These are phyloP conservation scores for Perkinsus marinus DNA, from an alignment of 169 alveolate species.

Conservation along the genomic window DNA sequence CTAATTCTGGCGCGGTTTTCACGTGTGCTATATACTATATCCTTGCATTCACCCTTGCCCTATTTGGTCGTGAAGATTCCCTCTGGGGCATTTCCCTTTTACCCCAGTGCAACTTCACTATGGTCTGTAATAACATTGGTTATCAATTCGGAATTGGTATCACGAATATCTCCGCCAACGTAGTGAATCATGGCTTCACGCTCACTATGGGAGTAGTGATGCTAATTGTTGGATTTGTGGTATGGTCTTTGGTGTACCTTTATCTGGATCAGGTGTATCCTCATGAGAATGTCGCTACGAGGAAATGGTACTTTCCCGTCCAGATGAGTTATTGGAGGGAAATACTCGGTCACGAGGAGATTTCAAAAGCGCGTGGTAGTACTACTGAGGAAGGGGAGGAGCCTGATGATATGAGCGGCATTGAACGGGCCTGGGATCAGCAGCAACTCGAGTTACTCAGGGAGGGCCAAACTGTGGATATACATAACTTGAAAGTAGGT, in stretches of 20 bases:
- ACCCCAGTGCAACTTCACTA: neutral
- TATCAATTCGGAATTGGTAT: neutral
- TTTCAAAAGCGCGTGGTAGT: neutral
- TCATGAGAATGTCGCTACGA: conserved; percentile 37
- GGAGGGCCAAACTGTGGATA: neutral
- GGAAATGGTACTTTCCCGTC: conserved; percentile 35
- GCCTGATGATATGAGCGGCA: neutral
- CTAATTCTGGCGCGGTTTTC: neutral
- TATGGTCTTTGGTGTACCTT: neutral
- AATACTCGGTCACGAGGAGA: neutral
- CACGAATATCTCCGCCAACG: neutral
- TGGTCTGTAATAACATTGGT: neutral
- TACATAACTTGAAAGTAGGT: neutral
- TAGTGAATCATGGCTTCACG: neutral
- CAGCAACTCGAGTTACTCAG: neutral
- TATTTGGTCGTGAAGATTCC: neutral
- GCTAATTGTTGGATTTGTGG: neutral
- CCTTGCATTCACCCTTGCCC: neutral
- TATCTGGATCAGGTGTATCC: conserved; percentile 47
- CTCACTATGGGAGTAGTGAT: neutral
- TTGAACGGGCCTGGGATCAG: neutral
- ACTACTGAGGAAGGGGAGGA: neutral
- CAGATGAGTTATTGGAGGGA: conserved; percentile 8
- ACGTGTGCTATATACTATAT: neutral
- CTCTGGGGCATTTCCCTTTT: neutral